phyloP scores from a whole-genome alignment of 2,329 filamentous ascomycete genomes.

The Colletotrichum orbiculare region DNA sequence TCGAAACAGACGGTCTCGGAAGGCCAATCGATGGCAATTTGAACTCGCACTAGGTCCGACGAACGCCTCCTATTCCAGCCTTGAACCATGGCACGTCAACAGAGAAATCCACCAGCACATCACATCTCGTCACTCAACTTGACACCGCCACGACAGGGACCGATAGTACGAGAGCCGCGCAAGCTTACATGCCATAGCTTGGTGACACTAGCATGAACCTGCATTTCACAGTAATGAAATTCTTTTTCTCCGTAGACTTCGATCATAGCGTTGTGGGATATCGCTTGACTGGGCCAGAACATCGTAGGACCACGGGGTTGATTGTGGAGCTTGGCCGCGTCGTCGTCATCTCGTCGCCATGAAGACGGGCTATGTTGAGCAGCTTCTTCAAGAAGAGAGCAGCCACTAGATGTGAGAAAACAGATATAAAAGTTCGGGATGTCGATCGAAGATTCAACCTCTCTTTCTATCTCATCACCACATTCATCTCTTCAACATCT shows the following conservation, averaged over 20 bases:
- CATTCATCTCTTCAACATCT: constrained; percentile 19
- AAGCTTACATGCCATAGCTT: constrained; percentile 20
- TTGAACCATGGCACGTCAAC: background rate
- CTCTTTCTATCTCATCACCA: constrained; percentile 11
- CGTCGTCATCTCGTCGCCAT: constrained; percentile 6
- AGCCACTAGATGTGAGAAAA: background rate
- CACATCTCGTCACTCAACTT: constrained; percentile 25
- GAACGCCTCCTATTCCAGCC: constrained; percentile 7
- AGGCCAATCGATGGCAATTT: constrained; percentile 20
- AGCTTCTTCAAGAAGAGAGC: background rate
- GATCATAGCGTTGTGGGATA: constrained; percentile 20
- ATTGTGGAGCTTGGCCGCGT: constrained; percentile 20
- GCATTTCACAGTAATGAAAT: constrained; percentile 1
- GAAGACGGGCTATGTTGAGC: constrained; percentile 5
- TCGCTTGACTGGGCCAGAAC: constrained; percentile 12
- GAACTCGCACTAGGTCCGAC: constrained; percentile 9
- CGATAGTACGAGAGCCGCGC: constrained; percentile 17
- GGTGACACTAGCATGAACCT: constrained; percentile 3
- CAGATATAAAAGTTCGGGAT: constrained; percentile 14
- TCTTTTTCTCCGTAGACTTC: constrained; percentile 10
- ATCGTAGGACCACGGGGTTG: constrained; percentile 19
- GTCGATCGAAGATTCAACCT: background rate
- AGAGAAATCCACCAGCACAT: constrained; percentile 7
- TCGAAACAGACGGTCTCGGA: constrained; percentile 28
- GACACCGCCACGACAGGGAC: constrained; percentile 20